phyloP scores from a whole-genome alignment of 768 basidiomycete species.

The Vararia minispora region DNA sequence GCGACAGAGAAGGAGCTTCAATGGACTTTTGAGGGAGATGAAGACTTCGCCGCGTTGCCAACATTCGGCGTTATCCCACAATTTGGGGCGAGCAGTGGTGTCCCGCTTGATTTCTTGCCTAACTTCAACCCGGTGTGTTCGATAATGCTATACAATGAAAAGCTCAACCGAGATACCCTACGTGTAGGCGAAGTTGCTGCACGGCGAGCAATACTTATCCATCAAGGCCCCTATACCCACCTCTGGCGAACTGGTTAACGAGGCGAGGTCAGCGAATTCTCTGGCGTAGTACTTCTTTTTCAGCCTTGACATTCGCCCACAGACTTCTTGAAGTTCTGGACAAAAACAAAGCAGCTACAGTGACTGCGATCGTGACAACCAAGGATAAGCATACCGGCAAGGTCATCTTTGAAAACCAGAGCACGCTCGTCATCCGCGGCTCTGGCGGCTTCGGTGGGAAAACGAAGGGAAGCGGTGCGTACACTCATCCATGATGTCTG shows the following conservation, averaged over 20 bases:
- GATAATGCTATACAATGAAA: background rate
- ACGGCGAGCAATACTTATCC: constrained; percentile 92
- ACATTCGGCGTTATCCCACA: constrained; percentile 96
- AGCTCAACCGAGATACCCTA: background rate
- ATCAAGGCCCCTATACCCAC: constrained; percentile 85
- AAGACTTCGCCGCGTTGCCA: constrained; percentile 76
- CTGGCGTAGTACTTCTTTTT: background rate
- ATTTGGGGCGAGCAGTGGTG: constrained; percentile 56
- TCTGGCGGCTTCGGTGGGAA: constrained; percentile 95
- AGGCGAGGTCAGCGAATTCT: constrained; percentile 43
- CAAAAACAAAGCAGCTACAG: constrained; percentile 90
- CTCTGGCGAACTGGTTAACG: constrained; percentile 64
- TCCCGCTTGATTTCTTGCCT: constrained; percentile 81
- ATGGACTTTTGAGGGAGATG: constrained; percentile 85
- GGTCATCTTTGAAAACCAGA: constrained; percentile 84
- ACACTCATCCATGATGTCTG: constrained; percentile 1
- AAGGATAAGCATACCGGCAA: constrained; percentile 70
- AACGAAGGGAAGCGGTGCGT: constrained; percentile 65
- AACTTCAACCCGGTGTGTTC: constrained; percentile 83
- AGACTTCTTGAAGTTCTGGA: constrained; percentile 75
- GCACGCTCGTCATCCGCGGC: constrained; percentile 86
- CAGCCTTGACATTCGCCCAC: background rate
- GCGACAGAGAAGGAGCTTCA: constrained; percentile 88
- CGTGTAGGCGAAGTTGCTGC: constrained; percentile 84
- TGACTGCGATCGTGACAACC: constrained; percentile 70